Conservation (phyloP, 768 basidiomycete species). For the Termitomyces eurrhizus region DNA sequence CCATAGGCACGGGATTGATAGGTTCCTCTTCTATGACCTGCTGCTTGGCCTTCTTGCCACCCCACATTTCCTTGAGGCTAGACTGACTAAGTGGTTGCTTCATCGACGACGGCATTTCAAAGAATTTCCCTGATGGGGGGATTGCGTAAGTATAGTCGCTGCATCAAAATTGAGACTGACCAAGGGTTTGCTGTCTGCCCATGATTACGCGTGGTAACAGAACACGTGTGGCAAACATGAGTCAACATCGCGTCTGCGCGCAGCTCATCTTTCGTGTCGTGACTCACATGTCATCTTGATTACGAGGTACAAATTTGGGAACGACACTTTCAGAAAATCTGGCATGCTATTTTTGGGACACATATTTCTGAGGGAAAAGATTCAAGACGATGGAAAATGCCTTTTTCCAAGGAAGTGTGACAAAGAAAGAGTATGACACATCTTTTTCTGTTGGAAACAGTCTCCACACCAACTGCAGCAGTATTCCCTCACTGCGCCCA, state of each 20-base stretch:
- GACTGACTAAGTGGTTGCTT: conserved; percentile 76
- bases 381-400: too few relatives aligned
- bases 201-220: conserved; percentile 36
- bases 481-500: background rate
- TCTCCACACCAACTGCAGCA: too few relatives aligned
- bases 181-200: conserved; percentile 73
- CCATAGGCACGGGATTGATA: conserved; percentile 26
- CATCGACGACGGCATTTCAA: conserved; percentile 64
- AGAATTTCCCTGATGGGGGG: conserved; percentile 58
- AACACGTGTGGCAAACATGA: conserved; percentile 42
- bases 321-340: too few relatives aligned
- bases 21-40: conserved; percentile 18
- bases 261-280: background rate
- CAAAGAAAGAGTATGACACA: too few relatives aligned
- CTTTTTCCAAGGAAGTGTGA: too few relatives aligned
- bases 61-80: conserved; percentile 77
- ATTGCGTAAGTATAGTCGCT: conserved; percentile 1
- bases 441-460: too few relatives aligned
- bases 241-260: conserved; percentile 39
- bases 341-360: too few relatives aligned
- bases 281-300: background rate
- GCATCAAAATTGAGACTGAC: conserved; percentile 28
- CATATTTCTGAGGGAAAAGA: too few relatives aligned
- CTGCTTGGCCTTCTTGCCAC: conserved; percentile 25
- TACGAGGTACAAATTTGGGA: background rate